These are phyloP conservation scores for Chaetomiaceae sp. DNA, from an alignment of 2,329 filamentous ascomycete genomes.

Conservation along the genomic window DNA sequence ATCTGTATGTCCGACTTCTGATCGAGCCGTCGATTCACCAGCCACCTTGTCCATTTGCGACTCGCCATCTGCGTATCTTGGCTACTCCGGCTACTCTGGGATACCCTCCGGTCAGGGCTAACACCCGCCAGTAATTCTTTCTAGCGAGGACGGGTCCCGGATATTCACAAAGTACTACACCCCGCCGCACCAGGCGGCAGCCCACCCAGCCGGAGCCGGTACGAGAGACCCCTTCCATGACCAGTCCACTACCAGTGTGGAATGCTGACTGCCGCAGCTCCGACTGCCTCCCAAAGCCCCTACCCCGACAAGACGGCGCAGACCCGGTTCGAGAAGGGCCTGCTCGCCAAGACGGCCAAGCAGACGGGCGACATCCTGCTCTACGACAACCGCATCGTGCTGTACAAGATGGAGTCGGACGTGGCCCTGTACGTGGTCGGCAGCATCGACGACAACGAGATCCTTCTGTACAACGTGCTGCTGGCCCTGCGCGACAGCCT, in stretches of 20 bases:
- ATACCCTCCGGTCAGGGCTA: conserved; percentile 3
- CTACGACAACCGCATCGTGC: conserved; percentile 92
- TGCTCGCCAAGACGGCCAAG: conserved; percentile 93
- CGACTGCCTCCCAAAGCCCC: conserved; percentile 59
- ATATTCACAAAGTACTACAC: conserved; percentile 93
- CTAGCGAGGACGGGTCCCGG: conserved; percentile 81
- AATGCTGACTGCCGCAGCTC: conserved; percentile 24
- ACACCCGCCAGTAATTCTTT: conserved; percentile 49
- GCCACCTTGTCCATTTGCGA: no score
- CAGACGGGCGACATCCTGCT: conserved; percentile 94
- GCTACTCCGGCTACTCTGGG: neutral
- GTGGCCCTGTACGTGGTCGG: conserved; percentile 95
- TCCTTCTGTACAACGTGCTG: conserved; percentile 91
- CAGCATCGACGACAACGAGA: conserved; percentile 89
- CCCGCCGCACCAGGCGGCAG: conserved; percentile 48
- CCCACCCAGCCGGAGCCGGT: conserved; percentile 25
- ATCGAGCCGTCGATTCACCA: neutral
- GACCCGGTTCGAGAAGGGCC: conserved; percentile 93
- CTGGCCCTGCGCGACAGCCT: conserved; percentile 85
- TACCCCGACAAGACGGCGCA: conserved; percentile 90
- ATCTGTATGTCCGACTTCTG: conserved; percentile 35
- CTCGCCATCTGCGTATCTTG: no score
- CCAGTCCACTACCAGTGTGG: neutral
- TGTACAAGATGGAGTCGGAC: conserved; percentile 97
- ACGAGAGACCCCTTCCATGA: conserved; percentile 5